Conservation (phyloP, 2,329 filamentous ascomycete genomes). For the Cryphonectria carpinicola region DNA sequence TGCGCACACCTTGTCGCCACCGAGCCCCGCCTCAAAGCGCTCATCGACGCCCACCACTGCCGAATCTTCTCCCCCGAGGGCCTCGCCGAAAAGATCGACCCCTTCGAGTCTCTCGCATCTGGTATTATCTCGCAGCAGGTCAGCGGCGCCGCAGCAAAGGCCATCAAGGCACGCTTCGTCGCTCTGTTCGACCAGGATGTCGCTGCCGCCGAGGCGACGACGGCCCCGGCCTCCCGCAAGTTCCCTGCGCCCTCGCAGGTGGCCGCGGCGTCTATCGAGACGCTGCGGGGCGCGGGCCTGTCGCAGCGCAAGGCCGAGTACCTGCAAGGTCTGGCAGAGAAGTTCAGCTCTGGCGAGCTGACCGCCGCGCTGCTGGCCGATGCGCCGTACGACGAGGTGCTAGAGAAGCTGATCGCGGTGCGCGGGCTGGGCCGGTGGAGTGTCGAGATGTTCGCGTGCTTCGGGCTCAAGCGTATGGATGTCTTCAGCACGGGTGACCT, state of each 20-base stretch:
- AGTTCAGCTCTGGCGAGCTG: conserved; percentile 77
- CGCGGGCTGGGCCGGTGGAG: conserved; percentile 88
- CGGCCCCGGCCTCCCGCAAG: conserved; percentile 26
- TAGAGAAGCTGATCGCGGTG: conserved; percentile 81
- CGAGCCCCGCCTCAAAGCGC: conserved; percentile 70
- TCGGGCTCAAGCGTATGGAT: conserved; percentile 91
- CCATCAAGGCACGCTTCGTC: conserved; percentile 86
- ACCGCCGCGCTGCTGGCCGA: conserved; percentile 75
- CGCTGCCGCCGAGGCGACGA: conserved; percentile 32
- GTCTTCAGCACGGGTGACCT: conserved; percentile 92
- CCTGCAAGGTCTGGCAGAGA: conserved; percentile 80
- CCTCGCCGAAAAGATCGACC: conserved; percentile 83
- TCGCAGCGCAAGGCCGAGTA: conserved; percentile 97
- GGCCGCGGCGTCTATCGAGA: conserved; percentile 62
- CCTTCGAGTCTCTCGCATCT: conserved; percentile 80
- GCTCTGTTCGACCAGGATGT: conserved; percentile 63
- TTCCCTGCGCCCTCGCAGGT: conserved; percentile 84
- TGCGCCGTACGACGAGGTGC: conserved; percentile 82
- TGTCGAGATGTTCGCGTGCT: conserved; percentile 97
- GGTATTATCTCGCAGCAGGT: conserved; percentile 97
- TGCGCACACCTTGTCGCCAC: conserved; percentile 73
- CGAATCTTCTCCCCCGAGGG: conserved; percentile 79
- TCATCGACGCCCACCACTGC: conserved; percentile 78
- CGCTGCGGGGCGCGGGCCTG: conserved; percentile 81
- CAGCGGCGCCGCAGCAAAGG: conserved; percentile 85